phyloP scores from a whole-genome alignment of 495 filamentous ascomycete species.

The Elaphomyces granulatus region DNA sequence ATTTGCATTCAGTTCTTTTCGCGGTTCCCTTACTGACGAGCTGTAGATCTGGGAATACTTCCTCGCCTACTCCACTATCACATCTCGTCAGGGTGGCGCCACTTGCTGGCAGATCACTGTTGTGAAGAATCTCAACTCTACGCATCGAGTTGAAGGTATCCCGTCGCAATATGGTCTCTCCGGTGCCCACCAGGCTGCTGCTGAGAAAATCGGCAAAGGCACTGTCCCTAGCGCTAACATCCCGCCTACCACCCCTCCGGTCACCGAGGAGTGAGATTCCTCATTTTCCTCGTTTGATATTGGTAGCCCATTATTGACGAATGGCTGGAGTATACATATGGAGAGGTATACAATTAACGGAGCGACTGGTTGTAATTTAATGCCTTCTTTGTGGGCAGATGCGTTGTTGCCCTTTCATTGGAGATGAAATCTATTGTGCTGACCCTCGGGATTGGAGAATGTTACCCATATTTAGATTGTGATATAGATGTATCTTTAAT shows the following conservation, averaged over 20 bases:
- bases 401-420: too few species aligned
- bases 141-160: slow-evolving; percentile 83
- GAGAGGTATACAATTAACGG: too few species aligned
- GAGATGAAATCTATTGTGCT: too few species aligned
- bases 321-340: too few species aligned
- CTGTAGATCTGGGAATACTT: slow-evolving; percentile 99
- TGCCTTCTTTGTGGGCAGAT: too few species aligned
- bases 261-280: slow-evolving; percentile 24
- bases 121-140: slow-evolving; percentile 97
- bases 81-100: slow-evolving; percentile 80
- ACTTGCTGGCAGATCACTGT: slow-evolving; percentile 93
- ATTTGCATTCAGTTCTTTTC: not conserved
- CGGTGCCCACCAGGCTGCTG: slow-evolving; percentile 45
- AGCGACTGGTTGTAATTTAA: too few species aligned
- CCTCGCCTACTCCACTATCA: slow-evolving; percentile 85
- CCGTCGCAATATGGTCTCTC: slow-evolving; percentile 55
- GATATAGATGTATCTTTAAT: too few species aligned
- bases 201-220: slow-evolving; percentile 24
- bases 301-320: too few species aligned
- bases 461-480: too few species aligned
- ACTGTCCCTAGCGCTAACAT: slow-evolving; percentile 29
- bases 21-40: too few species aligned
- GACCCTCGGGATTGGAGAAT: too few species aligned
- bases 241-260: slow-evolving; percentile 1
- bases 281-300: too few species aligned